These are phyloP conservation scores for Trametes versicolor DNA, from an alignment of 1,284 basidiomycete genomes.

Conservation along the genomic window DNA sequence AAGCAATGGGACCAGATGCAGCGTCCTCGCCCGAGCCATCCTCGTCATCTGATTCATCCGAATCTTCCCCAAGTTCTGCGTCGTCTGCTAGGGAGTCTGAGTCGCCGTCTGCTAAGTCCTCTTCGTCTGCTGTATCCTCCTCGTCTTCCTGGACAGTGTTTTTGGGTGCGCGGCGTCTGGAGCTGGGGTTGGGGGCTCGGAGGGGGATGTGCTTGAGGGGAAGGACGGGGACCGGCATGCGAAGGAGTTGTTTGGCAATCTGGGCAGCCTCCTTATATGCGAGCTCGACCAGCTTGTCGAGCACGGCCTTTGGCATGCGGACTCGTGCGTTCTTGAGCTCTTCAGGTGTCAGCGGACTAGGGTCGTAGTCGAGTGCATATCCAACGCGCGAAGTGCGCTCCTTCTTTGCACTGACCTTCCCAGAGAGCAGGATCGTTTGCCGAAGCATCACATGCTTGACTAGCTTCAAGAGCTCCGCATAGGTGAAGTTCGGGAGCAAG, in stretches of 20 bases:
- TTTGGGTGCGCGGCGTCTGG: too few relatives aligned
- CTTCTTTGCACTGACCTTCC: constrained; percentile 26
- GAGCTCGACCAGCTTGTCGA: constrained; percentile 9
- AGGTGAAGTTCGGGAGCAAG: constrained; percentile 42
- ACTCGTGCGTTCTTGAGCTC: constrained; percentile 13
- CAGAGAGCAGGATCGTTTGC: constrained; percentile 37
- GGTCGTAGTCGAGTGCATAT: constrained; percentile 35
- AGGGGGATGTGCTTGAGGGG: background rate
- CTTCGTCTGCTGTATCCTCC: too few relatives aligned
- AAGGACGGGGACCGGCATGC: background rate
- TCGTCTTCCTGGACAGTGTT: too few relatives aligned
- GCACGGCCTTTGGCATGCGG: background rate
- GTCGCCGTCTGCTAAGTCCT: too few relatives aligned
- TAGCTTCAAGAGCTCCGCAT: constrained; percentile 40
- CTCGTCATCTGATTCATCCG: too few relatives aligned
- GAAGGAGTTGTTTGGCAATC: background rate
- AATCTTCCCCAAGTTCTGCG: too few relatives aligned
- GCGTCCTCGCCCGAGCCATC: too few relatives aligned
- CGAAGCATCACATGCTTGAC: constrained; percentile 37
- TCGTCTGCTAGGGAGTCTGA: too few relatives aligned
- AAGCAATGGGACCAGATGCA: too few relatives aligned
- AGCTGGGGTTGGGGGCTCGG: too few relatives aligned
- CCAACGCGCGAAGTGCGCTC: constrained; percentile 27
- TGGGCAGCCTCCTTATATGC: background rate
- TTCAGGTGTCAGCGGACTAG: constrained; percentile 25